Percentiles rank a stretch among this genome's conserved stretches.
phyloP scores from a whole-genome alignment of 108 stramenopile species.

The Aurantiochytrium sp. region DNA sequence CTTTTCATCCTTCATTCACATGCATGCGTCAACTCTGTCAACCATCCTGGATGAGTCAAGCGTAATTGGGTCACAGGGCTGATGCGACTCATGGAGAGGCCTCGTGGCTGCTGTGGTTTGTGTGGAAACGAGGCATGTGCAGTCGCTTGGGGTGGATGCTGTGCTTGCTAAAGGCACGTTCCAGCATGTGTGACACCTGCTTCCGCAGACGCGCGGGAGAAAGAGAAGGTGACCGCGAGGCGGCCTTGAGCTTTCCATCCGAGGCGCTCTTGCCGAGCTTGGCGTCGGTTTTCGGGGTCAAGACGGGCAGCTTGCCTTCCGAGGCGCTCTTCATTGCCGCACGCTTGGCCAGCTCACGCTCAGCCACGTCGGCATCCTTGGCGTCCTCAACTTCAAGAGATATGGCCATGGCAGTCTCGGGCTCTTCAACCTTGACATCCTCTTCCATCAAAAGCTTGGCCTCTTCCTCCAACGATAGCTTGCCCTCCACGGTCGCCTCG shows the following conservation, averaged over 20 bases:
- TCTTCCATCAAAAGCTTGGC: too few relatives aligned
- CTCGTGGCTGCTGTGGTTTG: not conserved
- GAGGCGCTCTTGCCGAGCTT: not conserved
- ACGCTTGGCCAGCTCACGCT: too few relatives aligned
- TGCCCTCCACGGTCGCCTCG: not conserved
- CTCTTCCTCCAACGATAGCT: too few relatives aligned
- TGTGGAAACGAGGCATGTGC: not conserved
- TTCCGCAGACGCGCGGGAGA: not conserved
- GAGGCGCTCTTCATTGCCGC: too few relatives aligned
- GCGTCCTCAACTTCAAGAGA: not conserved
- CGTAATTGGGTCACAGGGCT: too few relatives aligned
- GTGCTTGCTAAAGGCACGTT: not conserved
- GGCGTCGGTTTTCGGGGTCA: not conserved
- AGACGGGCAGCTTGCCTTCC: too few relatives aligned
- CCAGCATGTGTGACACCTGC: not conserved
- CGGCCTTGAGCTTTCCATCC: not conserved
- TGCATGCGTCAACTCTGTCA: too few relatives aligned
- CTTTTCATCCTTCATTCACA: too few relatives aligned
- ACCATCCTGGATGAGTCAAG: too few relatives aligned
- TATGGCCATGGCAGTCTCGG: not conserved
- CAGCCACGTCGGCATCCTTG: not conserved
- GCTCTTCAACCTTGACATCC: not conserved
- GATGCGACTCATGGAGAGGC: too few relatives aligned
- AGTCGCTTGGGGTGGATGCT: not conserved
- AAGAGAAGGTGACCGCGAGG: not conserved